Conservation (phyloP, 2,329 filamentous ascomycete species). For the Aspergillus spinulosporus region DNA sequence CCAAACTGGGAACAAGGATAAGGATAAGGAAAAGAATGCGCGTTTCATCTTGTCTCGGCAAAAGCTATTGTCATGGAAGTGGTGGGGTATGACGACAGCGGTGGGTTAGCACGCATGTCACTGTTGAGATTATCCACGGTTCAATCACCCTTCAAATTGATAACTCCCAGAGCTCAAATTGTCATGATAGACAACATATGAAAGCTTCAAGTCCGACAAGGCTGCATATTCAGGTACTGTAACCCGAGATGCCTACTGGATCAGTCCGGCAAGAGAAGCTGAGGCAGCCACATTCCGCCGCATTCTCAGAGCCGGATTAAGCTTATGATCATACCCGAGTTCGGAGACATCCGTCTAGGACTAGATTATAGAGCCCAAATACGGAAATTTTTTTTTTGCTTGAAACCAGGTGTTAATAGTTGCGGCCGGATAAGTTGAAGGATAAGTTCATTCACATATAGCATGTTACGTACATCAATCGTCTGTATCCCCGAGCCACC, state of each 20-base stretch:
- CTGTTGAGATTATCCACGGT: background rate
- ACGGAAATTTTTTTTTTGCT: no score
- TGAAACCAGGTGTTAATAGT: no score
- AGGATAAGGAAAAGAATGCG: background rate
- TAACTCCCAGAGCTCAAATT: background rate
- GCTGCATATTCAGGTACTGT: background rate
- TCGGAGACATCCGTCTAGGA: background rate
- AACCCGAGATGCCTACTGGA: background rate
- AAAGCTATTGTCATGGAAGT: conserved; percentile 3
- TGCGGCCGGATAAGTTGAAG: no score
- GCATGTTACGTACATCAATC: conserved; percentile 11
- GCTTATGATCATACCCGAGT: background rate
- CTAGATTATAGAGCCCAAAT: no score
- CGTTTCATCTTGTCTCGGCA: background rate
- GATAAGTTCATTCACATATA: conserved; percentile 5
- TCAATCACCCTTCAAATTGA: background rate
- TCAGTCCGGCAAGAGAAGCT: background rate
- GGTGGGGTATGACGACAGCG: conserved; percentile 6
- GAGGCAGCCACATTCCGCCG: background rate
- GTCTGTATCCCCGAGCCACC: background rate
- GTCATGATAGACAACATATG: background rate
- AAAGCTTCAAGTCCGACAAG: background rate
- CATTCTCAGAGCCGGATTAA: background rate
- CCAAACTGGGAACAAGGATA: background rate
- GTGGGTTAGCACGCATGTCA: background rate